Percentiles rank a stretch among this genome's conserved stretches.
Conservation (phyloP, 768 basidiomycete genomes). For the Boletus sensibilis region DNA sequence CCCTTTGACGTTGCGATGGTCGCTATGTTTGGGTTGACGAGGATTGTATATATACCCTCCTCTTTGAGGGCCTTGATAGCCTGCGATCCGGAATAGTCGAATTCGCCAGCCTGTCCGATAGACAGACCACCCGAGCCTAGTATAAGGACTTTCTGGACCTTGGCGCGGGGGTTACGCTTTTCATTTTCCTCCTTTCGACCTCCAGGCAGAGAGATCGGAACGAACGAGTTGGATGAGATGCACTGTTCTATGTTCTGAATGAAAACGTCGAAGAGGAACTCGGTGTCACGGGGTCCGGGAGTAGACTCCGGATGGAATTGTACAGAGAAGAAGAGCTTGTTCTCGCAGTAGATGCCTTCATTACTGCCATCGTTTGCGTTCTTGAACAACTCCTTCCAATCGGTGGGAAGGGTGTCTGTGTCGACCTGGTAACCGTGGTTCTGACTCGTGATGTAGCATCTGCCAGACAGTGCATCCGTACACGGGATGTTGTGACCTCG, state of each 20-base stretch:
- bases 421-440: conserved; percentile 99
- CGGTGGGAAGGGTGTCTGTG: conserved; percentile 65
- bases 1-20: conserved; percentile 98
- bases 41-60: conserved; percentile 98
- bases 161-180: conserved; percentile 61
- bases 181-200: conserved; percentile 85
- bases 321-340: conserved; percentile 96
- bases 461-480: conserved; percentile 86
- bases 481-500: conserved; percentile 99
- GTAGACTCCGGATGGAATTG: conserved; percentile 99
- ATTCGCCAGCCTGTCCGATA: conserved; percentile 98
- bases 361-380: conserved; percentile 98
- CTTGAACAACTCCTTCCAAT: conserved; percentile 92
- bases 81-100: conserved; percentile 99
- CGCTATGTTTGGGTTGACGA: conserved; percentile 98
- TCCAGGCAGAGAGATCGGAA: conserved; percentile 68
- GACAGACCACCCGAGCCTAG: conserved; percentile 97
- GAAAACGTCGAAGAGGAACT: conserved; percentile 98
- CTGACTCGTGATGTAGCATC: conserved; percentile 99
- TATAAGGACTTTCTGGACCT: conserved; percentile 92
- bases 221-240: conserved; percentile 50
- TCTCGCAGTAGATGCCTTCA: conserved; percentile 92
- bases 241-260: conserved; percentile 83
- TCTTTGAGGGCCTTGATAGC: conserved; percentile 99
- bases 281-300: conserved; percentile 95